Evolutionary conservation across 495 filamentous ascomycete species (phyloP), one percentile per base, ranked within the genome.

Genomic region (Pseudomonodictys pantanalensis): DNA sequence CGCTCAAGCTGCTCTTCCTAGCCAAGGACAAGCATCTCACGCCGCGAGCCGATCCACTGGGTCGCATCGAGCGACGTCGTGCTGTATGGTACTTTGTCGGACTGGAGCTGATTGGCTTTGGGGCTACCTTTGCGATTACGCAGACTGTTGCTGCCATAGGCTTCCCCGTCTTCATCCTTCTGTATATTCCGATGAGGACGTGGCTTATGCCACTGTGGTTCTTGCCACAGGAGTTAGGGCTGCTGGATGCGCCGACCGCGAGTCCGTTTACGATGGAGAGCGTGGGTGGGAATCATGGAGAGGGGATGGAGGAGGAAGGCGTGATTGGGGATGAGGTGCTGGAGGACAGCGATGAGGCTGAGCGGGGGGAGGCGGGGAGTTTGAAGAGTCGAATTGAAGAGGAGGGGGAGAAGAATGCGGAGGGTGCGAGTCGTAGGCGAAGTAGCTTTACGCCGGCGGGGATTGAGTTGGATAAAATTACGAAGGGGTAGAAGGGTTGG

Each of bases 131-230:
- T 69, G 92, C 90, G n/a, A 92, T 96, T 64, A 92, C 91, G 8
- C 91, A 97, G 73, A 96, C 92, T 0, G 89, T 96, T 47, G 92
- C 90, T 8, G 92, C 92, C 15, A 93, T 97, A 38, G 72, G 92
- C 2, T 97, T 96, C 68, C 92, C 92, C 3, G 82, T 96, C 7
- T 82, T 96, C 52, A 95, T 97, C 68, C 67, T 95, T 11, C 65
- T 83, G 17, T 73, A 96, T 15, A 86, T 97, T n/a, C 92, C 92
- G 0, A 70, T 89, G 1, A 76, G 92, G 8, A 85, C 85, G 8
- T 78, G 86, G 51, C 39, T 92, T n/a, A 65, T 97, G 57, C 91
- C 91, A 3, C 74, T 74, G 38, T 84, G 80, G 73, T 88, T 97
- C 62, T 77, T 75, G 0, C 64, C 73, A 0, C 78, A 85, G 63